Conservation (phyloP, 768 basidiomycete species). For the Rhodotorula sphaerocarpa region DNA sequence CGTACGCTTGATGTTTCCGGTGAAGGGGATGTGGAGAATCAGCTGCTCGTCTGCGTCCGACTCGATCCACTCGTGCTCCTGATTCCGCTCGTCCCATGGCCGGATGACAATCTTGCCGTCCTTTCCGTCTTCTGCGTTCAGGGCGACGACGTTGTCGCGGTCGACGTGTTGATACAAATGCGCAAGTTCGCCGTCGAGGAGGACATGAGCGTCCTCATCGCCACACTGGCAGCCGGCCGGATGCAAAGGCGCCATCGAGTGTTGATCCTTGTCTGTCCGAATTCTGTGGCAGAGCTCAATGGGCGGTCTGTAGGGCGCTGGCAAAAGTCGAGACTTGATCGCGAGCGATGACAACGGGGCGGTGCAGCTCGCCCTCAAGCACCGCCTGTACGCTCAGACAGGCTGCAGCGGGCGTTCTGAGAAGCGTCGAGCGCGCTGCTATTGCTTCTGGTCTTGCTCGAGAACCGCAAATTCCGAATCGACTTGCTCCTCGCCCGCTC, state of each 20-base stretch:
- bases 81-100: constrained; percentile 43
- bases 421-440: too few species aligned
- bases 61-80: constrained; percentile 43
- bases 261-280: not conserved
- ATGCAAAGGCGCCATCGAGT: constrained; percentile 16
- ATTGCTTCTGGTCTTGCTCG: too few species aligned
- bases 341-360: too few species aligned
- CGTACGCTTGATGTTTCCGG: constrained; percentile 23
- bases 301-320: too few species aligned
- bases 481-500: too few species aligned
- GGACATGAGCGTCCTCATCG: constrained; percentile 37
- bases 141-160: constrained; percentile 41
- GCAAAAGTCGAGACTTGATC: too few species aligned
- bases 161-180: constrained; percentile 42
- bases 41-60: constrained; percentile 45
- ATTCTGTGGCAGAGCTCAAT: not conserved
- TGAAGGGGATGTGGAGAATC: constrained; percentile 40
- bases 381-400: too few species aligned
- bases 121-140: constrained; percentile 43
- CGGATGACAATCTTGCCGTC: constrained; percentile 43
- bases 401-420: too few species aligned
- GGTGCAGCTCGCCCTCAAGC: too few species aligned
- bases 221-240: constrained; percentile 32
- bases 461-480: too few species aligned
- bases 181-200: constrained; percentile 39